Base-by-base conservation (phyloP, 768 basidiomycete species). In the Polyporus arcularius region DNA sequence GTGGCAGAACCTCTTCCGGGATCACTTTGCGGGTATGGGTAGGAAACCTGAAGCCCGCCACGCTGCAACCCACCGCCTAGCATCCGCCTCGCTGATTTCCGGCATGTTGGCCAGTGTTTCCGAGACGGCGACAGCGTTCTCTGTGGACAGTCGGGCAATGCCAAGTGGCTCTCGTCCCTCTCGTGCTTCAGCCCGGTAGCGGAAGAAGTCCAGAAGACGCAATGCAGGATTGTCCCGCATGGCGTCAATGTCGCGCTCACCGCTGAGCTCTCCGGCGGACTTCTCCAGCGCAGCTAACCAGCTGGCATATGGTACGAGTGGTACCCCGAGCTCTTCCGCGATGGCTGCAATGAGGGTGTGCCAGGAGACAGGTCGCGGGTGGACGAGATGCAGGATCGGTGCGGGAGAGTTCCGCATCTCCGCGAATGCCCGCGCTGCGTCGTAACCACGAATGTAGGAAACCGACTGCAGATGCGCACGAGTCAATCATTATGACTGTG, bases 131-230 rank as follows among this genome's bases (percentile, higher is more conserved):
- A 30, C 4, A 9, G 60, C 60, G 16, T 31, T 55, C 12, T 21
- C n/a, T 6, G 41, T 43, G 26, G 51, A 40, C 41, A 62, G 39
- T 1, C 14, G 4, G n/a, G 41, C 28, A 6, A 53, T 39, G 12
- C 60, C 60, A 26, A 57, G 42, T 15, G 60, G 48, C 41, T 56
- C 60, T 16, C 32, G 32, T 4, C 39, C 50, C 21, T 30, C 39
- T 12, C 15, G 40, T 14, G 12, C 5, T n/a, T 18, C 52, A 18
- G 15, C 41, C 12, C 41, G 43, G 10, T 41, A 28, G 30, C 64
- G 63, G 65, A 71, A 70, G 62, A 68, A 68, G 14, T 65, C 65
- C 8, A 71, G 35, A 6, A 70, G 51, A 15, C 66, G 65, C 47
- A 71, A 53, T 28, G 68, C 70, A n/a, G 68, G 70, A 41, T 67